phyloP scores from a whole-genome alignment of 2,329 filamentous ascomycete genomes.

The Didymosphaeria variabile region DNA sequence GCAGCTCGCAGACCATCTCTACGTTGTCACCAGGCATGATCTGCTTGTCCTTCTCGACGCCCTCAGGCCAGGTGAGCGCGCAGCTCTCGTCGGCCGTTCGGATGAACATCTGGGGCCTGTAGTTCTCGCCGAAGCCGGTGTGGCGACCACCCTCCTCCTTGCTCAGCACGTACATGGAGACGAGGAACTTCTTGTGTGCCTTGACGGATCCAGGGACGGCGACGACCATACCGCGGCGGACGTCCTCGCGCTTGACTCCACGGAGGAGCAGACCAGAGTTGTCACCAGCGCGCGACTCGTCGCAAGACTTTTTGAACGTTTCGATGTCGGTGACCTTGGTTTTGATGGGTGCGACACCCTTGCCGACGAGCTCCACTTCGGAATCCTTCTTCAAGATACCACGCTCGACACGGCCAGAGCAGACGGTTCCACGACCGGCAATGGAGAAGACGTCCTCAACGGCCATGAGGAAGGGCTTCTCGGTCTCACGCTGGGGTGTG shows the following conservation, averaged over 20 bases:
- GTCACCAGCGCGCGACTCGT: conserved; percentile 94
- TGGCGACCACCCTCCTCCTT: conserved; percentile 99
- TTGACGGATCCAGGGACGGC: conserved; percentile 83
- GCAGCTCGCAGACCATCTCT: conserved; percentile 91
- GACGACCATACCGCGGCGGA: conserved; percentile 94
- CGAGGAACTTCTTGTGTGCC: conserved; percentile 89
- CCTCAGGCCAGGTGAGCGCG: conserved; percentile 86
- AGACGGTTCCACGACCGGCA: conserved; percentile 90
- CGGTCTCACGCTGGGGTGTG: conserved; percentile 89
- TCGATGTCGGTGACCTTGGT: conserved; percentile 99
- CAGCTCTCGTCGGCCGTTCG: conserved; percentile 84
- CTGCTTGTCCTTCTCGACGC: conserved; percentile 80
- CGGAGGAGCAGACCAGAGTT: conserved; percentile 97
- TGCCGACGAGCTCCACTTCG: conserved; percentile 94
- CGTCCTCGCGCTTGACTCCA: conserved; percentile 94
- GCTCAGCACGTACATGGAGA: conserved; percentile 94
- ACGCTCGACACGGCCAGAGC: conserved; percentile 96
- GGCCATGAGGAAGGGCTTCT: conserved; percentile 99
- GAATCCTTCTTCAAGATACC: conserved; percentile 91
- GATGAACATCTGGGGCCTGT: conserved; percentile 95
- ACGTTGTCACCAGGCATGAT: conserved; percentile 99
- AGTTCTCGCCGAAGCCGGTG: conserved; percentile 95
- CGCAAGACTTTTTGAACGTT: conserved; percentile 99
- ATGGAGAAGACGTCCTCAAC: conserved; percentile 75
- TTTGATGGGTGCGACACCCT: conserved; percentile 83